Evolutionary conservation across 2,329 filamentous ascomycete genomes (phyloP).

Genomic region (Emmonsia crescens): DNA sequence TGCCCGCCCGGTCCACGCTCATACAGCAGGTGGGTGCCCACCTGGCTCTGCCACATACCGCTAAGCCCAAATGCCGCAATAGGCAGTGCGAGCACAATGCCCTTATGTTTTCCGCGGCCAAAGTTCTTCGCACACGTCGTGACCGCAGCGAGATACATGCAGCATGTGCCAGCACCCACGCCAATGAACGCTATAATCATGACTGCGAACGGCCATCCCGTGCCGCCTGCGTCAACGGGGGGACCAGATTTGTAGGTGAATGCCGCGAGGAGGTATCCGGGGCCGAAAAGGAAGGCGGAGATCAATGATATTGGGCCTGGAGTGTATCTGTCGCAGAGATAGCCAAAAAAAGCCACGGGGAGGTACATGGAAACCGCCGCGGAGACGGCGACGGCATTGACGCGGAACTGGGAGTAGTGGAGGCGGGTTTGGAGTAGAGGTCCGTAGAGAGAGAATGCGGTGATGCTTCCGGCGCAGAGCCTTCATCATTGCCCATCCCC

Average conservation of each 20-base stretch:
- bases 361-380: constrained; percentile 85
- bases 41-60: constrained; percentile 90
- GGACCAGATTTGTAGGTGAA: constrained; percentile 57
- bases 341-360: constrained; percentile 80
- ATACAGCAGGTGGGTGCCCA: constrained; percentile 67
- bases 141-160: constrained; percentile 84
- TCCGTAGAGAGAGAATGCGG: constrained; percentile 87
- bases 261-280: constrained; percentile 75
- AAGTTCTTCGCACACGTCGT: constrained; percentile 98
- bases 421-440: constrained; percentile 78
- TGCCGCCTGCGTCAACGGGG: constrained; percentile 39
- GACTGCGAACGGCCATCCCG: constrained; percentile 61
- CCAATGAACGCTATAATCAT: constrained; percentile 80
- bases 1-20: constrained; percentile 55
- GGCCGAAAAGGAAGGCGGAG: constrained; percentile 62
- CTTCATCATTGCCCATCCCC: constrained; percentile 19
- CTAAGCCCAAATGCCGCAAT: constrained; percentile 90
- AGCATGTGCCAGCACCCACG: constrained; percentile 72
- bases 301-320: constrained; percentile 65
- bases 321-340: constrained; percentile 80
- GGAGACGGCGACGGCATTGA: constrained; percentile 80
- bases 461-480: constrained; percentile 82
- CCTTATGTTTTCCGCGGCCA: constrained; percentile 74
- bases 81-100: constrained; percentile 76
- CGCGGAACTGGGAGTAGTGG: constrained; percentile 80